A percentile compares a stretch with the other conserved stretches of the same genome.
Conservation (phyloP, 331 rosid genomes). For the Cydonia oblonga region DNA sequence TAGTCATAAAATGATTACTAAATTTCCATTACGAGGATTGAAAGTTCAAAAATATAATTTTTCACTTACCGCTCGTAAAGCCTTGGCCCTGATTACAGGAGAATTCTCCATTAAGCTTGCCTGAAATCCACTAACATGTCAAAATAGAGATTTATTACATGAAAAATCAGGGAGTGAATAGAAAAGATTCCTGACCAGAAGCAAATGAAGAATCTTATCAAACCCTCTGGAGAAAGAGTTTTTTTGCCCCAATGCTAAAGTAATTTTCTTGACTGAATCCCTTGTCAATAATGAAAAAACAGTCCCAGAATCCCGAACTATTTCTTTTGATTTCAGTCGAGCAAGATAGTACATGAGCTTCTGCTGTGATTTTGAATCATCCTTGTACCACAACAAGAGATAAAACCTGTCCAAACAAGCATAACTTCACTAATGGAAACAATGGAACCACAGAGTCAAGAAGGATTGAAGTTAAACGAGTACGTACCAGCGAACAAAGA, state of each 20-base stretch:
- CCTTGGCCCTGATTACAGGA: slow-evolving; percentile 91
- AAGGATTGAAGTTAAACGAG: slow-evolving; percentile 15
- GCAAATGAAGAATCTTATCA: slow-evolving; percentile 80
- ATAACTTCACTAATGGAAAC: slow-evolving; percentile 18
- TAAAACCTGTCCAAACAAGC: slow-evolving; percentile 60
- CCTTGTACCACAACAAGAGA: slow-evolving; percentile 91
- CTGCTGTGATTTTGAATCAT: slow-evolving; percentile 71
- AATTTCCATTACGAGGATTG: slow-evolving; percentile 7
- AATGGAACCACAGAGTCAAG: slow-evolving; percentile 12
- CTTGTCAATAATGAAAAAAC: slow-evolving; percentile 54
- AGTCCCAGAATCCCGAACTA: slow-evolving; percentile 70
- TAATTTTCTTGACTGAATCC: slow-evolving; percentile 67
- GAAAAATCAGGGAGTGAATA: slow-evolving; percentile 8
- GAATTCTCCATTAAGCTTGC: slow-evolving; percentile 84
- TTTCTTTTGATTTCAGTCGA: slow-evolving; percentile 79
- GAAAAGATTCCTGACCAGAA: slow-evolving; percentile 64
- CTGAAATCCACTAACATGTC: slow-evolving; percentile 27
- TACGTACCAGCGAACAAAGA: slow-evolving; percentile 86
- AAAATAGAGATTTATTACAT: slow-evolving; percentile 9
- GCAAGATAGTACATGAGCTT: slow-evolving; percentile 51
- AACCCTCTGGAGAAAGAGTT: slow-evolving; percentile 93
- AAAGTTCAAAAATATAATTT: not conserved
- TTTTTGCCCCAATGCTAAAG: slow-evolving; percentile 74
- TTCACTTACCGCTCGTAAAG: slow-evolving; percentile 77
- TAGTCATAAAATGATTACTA: slow-evolving; percentile 4